Base-by-base conservation (phyloP, 192 early-diverging fungal species). In the Entomortierella beljakovae region DNA sequence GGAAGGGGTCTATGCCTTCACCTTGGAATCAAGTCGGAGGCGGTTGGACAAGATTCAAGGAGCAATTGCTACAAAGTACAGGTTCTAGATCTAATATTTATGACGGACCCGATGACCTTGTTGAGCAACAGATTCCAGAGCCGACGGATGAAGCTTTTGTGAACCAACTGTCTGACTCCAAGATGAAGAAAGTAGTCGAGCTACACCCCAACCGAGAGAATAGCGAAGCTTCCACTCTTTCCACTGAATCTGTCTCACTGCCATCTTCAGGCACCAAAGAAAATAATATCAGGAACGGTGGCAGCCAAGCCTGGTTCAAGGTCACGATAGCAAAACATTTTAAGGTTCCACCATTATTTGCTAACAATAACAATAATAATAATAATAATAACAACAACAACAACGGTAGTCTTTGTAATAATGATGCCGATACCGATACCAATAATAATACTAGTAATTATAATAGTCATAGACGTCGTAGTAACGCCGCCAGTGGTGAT, bases 301-400 rank as follows among this genome's bases (percentile, higher is more conserved):
- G 20, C 43, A 48, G 26, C 2, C 61, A 48, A 0, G 8, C 22
- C 1, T 68, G 57, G 11, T 52, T 68, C 66, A 58, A 52, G 57
- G 37, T 33, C 0, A 40, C 57, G 16, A 28, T 68, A 10, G 49
- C 22, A 48, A 58, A 52, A 33, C 66, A 60, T 52, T 35, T 68
- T 25, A 68, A 59, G 35, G 66, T 58, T 9, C 65, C 55, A n/a
- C 31, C 57, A 23, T 32, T 68, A 37, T 68, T 65, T 32, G 29
- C 52, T 1, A 16, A 57, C 32, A 55, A 50, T 50, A 50, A 6
- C n/a, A 50, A 6, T 50, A n/a, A 48, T 33, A 32, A 5, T 35
- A 51, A 23, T 9, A 53, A 48, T 28, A 42, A 61, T 10, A 5
- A 2, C 6, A 20, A 49, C 35, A 22, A 40, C 29, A 46, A 61